Base-by-base conservation (phyloP, 768 basidiomycete species). In the Boletus edulis region DNA sequence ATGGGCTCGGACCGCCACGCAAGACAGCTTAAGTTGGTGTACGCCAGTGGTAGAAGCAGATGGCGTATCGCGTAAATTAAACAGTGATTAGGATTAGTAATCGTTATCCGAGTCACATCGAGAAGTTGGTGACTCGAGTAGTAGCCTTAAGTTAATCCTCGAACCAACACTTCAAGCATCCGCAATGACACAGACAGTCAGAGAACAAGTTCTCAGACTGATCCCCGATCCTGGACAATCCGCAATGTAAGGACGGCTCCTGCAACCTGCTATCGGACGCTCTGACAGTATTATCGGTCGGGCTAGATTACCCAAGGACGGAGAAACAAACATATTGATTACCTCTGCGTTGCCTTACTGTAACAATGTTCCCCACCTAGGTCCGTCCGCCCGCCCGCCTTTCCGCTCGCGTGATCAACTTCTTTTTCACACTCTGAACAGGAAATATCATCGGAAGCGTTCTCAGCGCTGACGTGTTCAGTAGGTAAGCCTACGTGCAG, bases 321-420 rank as follows among this genome's bases (percentile, higher is more conserved):
- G 95, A 44, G 87, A 94, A 72, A 78, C 78, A 52, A 99, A 98
- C 67, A 76, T 95, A 41, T 77, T 99, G 29, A 86, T 99, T 62
- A 98, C 97, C 12, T 97, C 94, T 59, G 95, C 97, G 37, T 75
- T 99, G 52, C 97, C 97, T 1, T 94, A 94, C 67, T 94, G 93
- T 72, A 98, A 98, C 71, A 98, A 98, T 65, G 95, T 97, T 12
- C 94, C 96, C 24, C 94, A 98, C 78, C 82, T 97, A 42, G 94
- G 95, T 85, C 67, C 62, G 80, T 72, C 32, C 13, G 32, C 5
- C 34, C 13, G 32, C 5, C 34, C 14, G 34, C 14, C 18, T 44
- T 39, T 59, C 18, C 31, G 14, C 32, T 52, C 49, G 34, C 62
- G 54, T 56, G 50, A 54, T 37, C 35, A 24, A 9, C 20, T 32